Percentiles rank a stretch among this genome's conserved stretches.
Conservation (phyloP, 345 rosid genomes). For the Camelina sativa region DNA sequence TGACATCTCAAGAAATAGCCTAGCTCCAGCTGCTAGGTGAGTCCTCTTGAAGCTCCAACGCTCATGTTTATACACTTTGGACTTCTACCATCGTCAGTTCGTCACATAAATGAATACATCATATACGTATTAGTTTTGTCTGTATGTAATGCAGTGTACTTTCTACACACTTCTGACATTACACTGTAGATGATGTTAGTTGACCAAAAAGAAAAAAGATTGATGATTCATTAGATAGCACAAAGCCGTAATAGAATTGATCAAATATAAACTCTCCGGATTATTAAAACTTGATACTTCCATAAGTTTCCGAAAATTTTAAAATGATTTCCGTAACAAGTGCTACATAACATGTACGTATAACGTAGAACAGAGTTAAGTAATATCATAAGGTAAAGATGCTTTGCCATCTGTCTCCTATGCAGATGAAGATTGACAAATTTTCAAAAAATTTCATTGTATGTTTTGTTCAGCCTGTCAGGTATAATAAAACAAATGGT, state of each 20-base stretch:
- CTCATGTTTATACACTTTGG: conserved; percentile 2
- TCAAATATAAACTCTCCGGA: too few species aligned
- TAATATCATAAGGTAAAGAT: not conserved
- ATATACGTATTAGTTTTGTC: conserved; percentile 2
- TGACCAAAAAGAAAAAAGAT: not conserved
- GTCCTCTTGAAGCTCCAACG: conserved; percentile 17
- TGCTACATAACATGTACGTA: too few species aligned
- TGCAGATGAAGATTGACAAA: not conserved
- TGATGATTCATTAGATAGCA: not conserved
- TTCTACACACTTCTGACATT: not conserved
- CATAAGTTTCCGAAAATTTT: too few species aligned
- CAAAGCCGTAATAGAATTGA: not conserved
- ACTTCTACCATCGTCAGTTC: conserved; percentile 5
- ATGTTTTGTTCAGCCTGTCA: not conserved
- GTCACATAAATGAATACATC: not conserved
- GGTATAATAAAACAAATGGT: not conserved
- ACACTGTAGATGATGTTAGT: conserved; percentile 10
- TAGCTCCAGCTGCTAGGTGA: conserved; percentile 82
- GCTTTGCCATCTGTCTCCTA: not conserved
- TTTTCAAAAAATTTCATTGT: not conserved
- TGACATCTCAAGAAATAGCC: conserved; percentile 69
- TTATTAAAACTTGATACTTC: too few species aligned
- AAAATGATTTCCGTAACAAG: too few species aligned
- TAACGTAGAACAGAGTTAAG: too few species aligned
- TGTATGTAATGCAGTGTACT: conserved; percentile 16